Evolutionary conservation across 2,329 filamentous ascomycete species (phyloP).

Genomic region (Colletotrichum ledebouriae): DNA sequence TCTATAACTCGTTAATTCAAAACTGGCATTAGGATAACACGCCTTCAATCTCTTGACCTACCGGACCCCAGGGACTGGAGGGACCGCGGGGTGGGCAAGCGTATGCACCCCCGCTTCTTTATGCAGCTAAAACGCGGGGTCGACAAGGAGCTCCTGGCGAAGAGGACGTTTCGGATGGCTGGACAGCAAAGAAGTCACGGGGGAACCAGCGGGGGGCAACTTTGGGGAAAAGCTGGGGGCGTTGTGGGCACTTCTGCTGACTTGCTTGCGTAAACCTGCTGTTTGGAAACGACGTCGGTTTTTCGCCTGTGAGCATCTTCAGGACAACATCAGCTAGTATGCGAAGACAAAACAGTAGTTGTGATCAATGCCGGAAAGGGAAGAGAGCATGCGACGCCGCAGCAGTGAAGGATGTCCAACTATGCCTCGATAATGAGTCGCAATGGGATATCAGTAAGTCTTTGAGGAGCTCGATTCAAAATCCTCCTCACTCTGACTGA

Average conservation of each 20-base stretch:
- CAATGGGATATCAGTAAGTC: slow-evolving; percentile 34
- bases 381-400: slow-evolving; percentile 46
- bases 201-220: slow-evolving; percentile 17
- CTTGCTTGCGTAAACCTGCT: background rate
- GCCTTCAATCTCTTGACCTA: background rate
- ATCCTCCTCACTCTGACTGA: background rate
- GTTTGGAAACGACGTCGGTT: background rate
- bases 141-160: slow-evolving; percentile 21
- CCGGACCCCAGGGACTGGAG: background rate
- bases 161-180: slow-evolving; percentile 25
- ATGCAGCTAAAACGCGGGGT: slow-evolving; percentile 24
- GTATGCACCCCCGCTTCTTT: slow-evolving; percentile 13
- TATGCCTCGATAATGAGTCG: slow-evolving; percentile 14
- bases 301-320: background rate
- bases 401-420: slow-evolving; percentile 28
- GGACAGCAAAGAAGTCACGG: background rate
- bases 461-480: background rate
- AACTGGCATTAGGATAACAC: slow-evolving; percentile 4
- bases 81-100: slow-evolving; percentile 27
- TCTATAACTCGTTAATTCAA: background rate
- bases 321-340: slow-evolving; percentile 6
- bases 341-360: slow-evolving; percentile 44
- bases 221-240: background rate
- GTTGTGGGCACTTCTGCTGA: background rate
- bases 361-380: slow-evolving; percentile 47